Conservation (phyloP, 495 filamentous ascomycete species). For the Collariella sp. region DNA sequence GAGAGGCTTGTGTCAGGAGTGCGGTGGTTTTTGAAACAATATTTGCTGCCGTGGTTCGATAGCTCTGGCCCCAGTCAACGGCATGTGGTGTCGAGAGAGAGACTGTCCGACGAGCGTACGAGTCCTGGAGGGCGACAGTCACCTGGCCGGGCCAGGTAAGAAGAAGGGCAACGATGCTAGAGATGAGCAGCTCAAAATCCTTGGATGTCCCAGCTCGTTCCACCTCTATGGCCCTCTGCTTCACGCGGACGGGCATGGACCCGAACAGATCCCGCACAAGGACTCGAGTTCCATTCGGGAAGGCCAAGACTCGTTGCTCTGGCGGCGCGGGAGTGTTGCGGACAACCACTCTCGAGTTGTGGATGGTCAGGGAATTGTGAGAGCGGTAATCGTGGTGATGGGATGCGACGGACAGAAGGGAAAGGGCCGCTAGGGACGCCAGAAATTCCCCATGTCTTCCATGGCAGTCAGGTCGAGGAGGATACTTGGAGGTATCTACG, state of each 20-base stretch:
- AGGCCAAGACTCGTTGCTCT: slow-evolving; percentile 48
- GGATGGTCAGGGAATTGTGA: slow-evolving; percentile 62
- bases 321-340: slow-evolving; percentile 56
- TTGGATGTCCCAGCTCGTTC: slow-evolving; percentile 42
- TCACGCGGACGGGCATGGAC: slow-evolving; percentile 93
- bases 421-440: slow-evolving; percentile 66
- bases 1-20: slow-evolving; percentile 55
- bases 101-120: slow-evolving; percentile 7
- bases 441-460: slow-evolving; percentile 70
- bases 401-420: slow-evolving; percentile 71
- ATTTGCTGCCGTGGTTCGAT: not conserved
- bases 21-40: slow-evolving; percentile 15
- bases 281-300: slow-evolving; percentile 67
- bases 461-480: slow-evolving; percentile 39
- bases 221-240: slow-evolving; percentile 56
- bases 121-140: slow-evolving; percentile 38
- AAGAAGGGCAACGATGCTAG: slow-evolving; percentile 51
- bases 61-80: not conserved
- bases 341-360: slow-evolving; percentile 60
- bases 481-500: slow-evolving; percentile 71
- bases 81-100: slow-evolving; percentile 11
- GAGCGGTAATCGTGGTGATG: slow-evolving; percentile 54
- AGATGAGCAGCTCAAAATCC: slow-evolving; percentile 61
- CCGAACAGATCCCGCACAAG: slow-evolving; percentile 84
- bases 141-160: slow-evolving; percentile 52